Conservation (phyloP, 2,329 filamentous ascomycete species). For the Microsporum ferrugineum region DNA sequence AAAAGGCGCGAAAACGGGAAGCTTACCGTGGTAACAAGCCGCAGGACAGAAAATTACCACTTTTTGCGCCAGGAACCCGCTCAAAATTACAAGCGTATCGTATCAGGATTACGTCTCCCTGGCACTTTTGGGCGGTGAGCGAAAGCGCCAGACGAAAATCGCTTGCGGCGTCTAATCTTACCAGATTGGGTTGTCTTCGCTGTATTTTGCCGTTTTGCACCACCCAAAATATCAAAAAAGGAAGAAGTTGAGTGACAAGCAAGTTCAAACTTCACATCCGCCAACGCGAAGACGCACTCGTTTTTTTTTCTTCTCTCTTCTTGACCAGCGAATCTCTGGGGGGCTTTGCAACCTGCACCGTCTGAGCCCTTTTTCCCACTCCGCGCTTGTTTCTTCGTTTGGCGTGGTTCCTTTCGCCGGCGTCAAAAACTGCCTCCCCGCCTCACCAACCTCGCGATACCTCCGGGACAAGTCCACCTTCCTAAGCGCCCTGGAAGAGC, state of each 20-base stretch:
- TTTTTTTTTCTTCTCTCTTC: neutral
- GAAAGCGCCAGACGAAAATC: constrained; percentile 7
- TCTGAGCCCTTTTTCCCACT: neutral
- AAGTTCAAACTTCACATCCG: neutral
- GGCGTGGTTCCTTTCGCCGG: neutral
- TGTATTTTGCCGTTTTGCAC: constrained; percentile 13
- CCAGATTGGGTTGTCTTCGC: constrained; percentile 10
- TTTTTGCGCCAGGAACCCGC: neutral
- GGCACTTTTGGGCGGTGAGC: constrained; percentile 8
- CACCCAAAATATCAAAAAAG: constrained; percentile 10
- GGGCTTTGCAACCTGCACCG: neutral
- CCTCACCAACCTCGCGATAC: neutral
- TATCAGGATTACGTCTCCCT: neutral
- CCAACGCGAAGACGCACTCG: neutral
- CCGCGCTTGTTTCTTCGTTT: neutral
- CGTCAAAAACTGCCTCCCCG: constrained; percentile 2
- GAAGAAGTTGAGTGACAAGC: neutral
- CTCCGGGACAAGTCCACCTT: neutral
- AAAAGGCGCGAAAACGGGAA: neutral
- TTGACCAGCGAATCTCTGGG: no score
- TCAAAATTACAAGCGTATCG: neutral
- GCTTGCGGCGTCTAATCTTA: constrained; percentile 14
- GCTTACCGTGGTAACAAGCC: neutral
- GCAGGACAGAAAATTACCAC: neutral
- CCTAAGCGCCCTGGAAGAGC: neutral